Conservation (phyloP, 345 rosid genomes). For the Conringia planisiliqua region DNA sequence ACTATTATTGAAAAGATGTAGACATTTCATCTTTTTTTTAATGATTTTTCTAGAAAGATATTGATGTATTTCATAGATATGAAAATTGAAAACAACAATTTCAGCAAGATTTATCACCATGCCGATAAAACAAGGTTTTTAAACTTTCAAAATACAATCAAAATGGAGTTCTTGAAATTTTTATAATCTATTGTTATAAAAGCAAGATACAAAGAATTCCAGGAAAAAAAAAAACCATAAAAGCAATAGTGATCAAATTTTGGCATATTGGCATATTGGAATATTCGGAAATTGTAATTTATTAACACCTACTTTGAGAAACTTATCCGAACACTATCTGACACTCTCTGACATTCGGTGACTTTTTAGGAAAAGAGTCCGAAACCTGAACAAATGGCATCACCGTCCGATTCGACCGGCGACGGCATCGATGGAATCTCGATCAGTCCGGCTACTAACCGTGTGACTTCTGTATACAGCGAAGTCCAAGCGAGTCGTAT, state of each 20-base stretch:
- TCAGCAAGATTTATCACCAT: no score
- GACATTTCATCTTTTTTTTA: no score
- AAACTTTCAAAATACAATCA: no score
- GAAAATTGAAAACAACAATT: no score
- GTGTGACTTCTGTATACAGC: constrained; percentile 66
- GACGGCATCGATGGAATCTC: constrained; percentile 34
- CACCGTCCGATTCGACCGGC: constrained; percentile 10
- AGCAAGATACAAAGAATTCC: background rate
- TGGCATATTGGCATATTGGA: constrained; percentile 24
- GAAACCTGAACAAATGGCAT: background rate
- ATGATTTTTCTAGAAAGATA: no score
- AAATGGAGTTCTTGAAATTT: background rate
- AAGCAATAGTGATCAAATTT: background rate
- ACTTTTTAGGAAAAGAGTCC: constrained; percentile 8
- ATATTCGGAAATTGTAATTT: constrained; percentile 15
- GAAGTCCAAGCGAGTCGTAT: constrained; percentile 84
- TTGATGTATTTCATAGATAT: no score
- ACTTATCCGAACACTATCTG: constrained; percentile 25
- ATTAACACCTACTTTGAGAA: background rate
- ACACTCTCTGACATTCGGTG: constrained; percentile 11
- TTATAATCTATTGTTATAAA: no score
- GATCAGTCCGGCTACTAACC: constrained; percentile 28
- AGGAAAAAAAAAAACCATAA: background rate
- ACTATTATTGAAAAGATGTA: no score
- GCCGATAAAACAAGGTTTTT: no score